These are phyloP conservation scores for Arachnomyces sp. DNA, from an alignment of 2,329 filamentous ascomycete species.

Conservation along the genomic window DNA sequence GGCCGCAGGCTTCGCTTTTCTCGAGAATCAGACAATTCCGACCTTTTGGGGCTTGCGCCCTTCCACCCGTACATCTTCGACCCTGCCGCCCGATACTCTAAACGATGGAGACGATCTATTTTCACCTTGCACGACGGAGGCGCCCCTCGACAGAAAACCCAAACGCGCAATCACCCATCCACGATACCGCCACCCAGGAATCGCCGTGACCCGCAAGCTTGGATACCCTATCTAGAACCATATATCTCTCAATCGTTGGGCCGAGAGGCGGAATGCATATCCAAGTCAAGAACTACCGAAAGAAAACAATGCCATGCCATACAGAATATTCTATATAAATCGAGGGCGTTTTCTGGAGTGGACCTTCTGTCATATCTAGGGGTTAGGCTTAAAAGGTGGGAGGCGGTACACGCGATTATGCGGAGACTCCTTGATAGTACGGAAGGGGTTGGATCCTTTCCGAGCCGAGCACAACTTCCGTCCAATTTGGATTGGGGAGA, in stretches of 20 bases:
- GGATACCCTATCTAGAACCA: conserved; percentile 28
- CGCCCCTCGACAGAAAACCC: conserved; percentile 9
- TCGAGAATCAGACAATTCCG: conserved; percentile 7
- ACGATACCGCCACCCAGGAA: no score
- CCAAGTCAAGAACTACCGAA: conserved; percentile 12
- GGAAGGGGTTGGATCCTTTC: conserved; percentile 17
- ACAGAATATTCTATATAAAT: conserved; percentile 24
- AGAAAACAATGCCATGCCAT: conserved; percentile 22
- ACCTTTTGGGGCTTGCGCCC: neutral
- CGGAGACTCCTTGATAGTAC: conserved; percentile 32
- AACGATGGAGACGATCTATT: conserved; percentile 18
- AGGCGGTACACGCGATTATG: conserved; percentile 32
- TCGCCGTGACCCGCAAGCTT: conserved; percentile 12
- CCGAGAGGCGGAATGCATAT: neutral
- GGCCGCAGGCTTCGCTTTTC: conserved; percentile 20
- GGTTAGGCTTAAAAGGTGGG: conserved; percentile 32
- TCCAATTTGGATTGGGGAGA: conserved; percentile 24
- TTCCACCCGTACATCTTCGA: conserved; percentile 2
- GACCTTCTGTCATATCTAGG: conserved; percentile 36
- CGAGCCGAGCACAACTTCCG: conserved; percentile 14
- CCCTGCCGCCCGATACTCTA: no score
- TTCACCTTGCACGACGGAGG: conserved; percentile 8
- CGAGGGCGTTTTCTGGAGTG: conserved; percentile 19
- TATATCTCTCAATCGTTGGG: conserved; percentile 25
- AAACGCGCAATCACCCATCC: no score